A percentile compares a stretch with the other conserved stretches of the same genome.
Evolutionary conservation across 306 rosid genomes (phyloP).

Genomic region (Clitoria ternatea): DNA sequence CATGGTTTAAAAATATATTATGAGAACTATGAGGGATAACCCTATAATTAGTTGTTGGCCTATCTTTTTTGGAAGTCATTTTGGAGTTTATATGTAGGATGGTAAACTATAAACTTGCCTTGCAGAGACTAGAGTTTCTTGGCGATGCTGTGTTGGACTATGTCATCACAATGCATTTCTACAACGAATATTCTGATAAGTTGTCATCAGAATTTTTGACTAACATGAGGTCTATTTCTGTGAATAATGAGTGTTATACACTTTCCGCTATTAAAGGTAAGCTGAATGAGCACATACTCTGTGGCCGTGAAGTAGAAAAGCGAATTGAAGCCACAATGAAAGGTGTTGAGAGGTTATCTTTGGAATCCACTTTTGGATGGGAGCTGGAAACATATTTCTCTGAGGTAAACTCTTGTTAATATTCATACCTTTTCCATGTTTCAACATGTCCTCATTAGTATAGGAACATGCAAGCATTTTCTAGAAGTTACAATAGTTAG

Average conservation of each 20-base stretch:
- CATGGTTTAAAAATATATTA: too few relatives aligned
- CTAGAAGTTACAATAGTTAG: too few relatives aligned
- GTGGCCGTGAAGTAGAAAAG: constrained; percentile 30
- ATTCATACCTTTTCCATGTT: too few relatives aligned
- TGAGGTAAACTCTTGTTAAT: too few relatives aligned
- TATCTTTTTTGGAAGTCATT: not conserved
- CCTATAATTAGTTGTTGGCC: not conserved
- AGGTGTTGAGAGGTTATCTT: constrained; percentile 26
- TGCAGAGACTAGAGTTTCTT: constrained; percentile 73
- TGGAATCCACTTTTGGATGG: constrained; percentile 58
- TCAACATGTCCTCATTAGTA: too few relatives aligned
- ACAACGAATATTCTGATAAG: constrained; percentile 37
- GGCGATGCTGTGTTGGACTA: constrained; percentile 72
- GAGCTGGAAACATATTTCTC: constrained; percentile 48
- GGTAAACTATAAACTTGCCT: not conserved
- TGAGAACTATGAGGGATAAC: too few relatives aligned
- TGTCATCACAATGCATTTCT: constrained; percentile 49
- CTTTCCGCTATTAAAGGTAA: constrained; percentile 42
- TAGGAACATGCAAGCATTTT: too few relatives aligned
- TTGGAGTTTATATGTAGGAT: not conserved
- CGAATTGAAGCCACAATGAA: constrained; percentile 28
- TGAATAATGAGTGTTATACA: constrained; percentile 63
- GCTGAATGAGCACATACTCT: constrained; percentile 55
- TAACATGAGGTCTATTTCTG: constrained; percentile 64
- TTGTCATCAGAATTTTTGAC: constrained; percentile 45